phyloP scores from a whole-genome alignment of 2,329 filamentous ascomycete species.

The Aspergillus vadensis region DNA sequence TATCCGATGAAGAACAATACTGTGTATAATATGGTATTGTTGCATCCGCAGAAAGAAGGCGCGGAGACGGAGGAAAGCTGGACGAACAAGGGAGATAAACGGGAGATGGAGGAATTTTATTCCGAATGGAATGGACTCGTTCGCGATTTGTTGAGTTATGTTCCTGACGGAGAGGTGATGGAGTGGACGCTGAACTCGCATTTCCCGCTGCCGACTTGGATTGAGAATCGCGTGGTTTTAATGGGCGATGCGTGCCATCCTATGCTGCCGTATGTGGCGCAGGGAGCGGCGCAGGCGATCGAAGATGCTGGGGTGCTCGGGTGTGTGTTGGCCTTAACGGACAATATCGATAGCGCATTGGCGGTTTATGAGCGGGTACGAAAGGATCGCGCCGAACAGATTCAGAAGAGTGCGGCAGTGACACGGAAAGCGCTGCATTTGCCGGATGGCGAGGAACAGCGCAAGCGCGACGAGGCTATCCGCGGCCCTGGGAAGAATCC shows the following conservation, averaged over 20 bases:
- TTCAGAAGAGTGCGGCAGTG: not conserved
- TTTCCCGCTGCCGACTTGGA: constrained; percentile 3
- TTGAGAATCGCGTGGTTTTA: not conserved
- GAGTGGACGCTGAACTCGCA: constrained; percentile 7
- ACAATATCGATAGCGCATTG: constrained; percentile 1
- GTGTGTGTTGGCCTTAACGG: not conserved
- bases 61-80: constrained; percentile 1
- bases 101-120: constrained; percentile 2
- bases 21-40: constrained; percentile 3
- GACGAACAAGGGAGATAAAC: constrained; percentile 2
- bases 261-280: constrained; percentile 9
- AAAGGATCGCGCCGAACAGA: not conserved
- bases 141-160: not conserved
- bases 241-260: constrained; percentile 11
- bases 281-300: constrained; percentile 5
- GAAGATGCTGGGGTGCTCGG: constrained; percentile 8
- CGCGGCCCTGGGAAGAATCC: not conserved
- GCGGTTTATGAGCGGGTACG: not conserved
- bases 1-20: constrained; percentile 5
- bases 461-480: constrained; percentile 1
- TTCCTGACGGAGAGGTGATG: constrained; percentile 4
- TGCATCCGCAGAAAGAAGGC: constrained; percentile 3
- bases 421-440: constrained; percentile 1
- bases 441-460: not conserved
- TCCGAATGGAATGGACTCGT: not conserved